Base-by-base conservation (phyloP, 2,329 filamentous ascomycete species). In the Fusarium chuoi region DNA sequence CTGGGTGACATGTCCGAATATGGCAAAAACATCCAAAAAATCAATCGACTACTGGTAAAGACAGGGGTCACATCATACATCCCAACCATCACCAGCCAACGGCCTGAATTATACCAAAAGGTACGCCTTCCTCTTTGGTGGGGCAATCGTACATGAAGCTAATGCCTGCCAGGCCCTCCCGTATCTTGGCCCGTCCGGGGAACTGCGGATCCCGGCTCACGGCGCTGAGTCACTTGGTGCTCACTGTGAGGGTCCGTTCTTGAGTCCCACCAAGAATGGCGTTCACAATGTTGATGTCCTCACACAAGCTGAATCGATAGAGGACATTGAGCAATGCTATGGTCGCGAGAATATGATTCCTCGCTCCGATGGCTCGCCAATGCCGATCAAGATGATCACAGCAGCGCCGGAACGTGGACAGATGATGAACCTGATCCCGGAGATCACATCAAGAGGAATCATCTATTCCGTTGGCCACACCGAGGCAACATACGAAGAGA, bases 1-100 rank as follows among this genome's bases (percentile, higher is more conserved):
- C 90, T 93, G n/a, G 87, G 91, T 22, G 89, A 92, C 77, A 90
- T 89, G 82, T 83, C 86, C 36, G 86, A 88, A 58, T 98, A 97
- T 78, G 89, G 89, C 65, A 92, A 94, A 81, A 91, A 90, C n/a
- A 84, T 98, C 56, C 87, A 86, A 72, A 86, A 90, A 65, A 87
- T 96, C 69, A 96, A 96, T 82, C 89, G 86, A 74, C 87, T 89
- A 36, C 86, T 98, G 59, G 87, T 95, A 36, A 84, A 89, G 76
- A 97, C 93, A 3, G 95, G 95, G 54, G 94, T 98, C 46, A 98
- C 95, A 12, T 94, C 93, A 11, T 97, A 97, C 82, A 84, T 96
- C 42, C 95, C 95, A 14, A 98, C 95, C 1, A 86, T 98, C 60
- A 95, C 93, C 39, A 97, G 94, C 78, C 94, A 96, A 79, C 88